These are phyloP conservation scores for Hypericum perforatum DNA, from an alignment of 345 rosid species.

Conservation along the genomic window DNA sequence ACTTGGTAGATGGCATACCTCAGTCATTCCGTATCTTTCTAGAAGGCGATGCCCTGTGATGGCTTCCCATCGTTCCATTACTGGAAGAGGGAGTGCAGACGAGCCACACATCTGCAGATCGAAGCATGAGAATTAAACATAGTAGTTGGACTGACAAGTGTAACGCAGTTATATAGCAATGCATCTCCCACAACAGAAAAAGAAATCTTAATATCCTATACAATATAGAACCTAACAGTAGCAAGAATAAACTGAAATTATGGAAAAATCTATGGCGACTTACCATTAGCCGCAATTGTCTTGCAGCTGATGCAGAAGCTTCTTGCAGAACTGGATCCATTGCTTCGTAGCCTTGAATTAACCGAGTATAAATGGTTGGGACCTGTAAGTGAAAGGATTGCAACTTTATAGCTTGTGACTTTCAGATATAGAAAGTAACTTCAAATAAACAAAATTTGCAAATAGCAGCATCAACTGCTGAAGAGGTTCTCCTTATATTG, in stretches of 20 bases:
- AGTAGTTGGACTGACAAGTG: background rate
- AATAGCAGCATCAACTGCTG: no score
- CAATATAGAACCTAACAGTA: background rate
- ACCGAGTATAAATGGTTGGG: constrained; percentile 88
- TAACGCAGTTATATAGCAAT: no score
- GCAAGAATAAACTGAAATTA: background rate
- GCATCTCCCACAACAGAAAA: background rate
- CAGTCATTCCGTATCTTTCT: constrained; percentile 99
- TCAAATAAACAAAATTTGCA: no score
- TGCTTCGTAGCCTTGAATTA: constrained; percentile 94
- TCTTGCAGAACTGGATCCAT: constrained; percentile 67
- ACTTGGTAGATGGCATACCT: constrained; percentile 33
- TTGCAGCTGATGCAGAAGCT: constrained; percentile 63
- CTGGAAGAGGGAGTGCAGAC: constrained; percentile 88
- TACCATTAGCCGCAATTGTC: constrained; percentile 82
- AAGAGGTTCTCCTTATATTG: no score
- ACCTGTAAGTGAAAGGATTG: constrained; percentile 38
- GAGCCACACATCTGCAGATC: constrained; percentile 81
- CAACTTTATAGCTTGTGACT: background rate
- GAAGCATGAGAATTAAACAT: constrained; percentile 4
- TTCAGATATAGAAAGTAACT: background rate
- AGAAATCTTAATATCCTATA: background rate
- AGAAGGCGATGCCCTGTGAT: constrained; percentile 91
- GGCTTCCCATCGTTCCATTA: constrained; percentile 90
- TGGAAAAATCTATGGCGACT: constrained; percentile 9